Conservation (phyloP, 2,329 filamentous ascomycete genomes). For the Pseudopyrenochaeta lycopersici region DNA sequence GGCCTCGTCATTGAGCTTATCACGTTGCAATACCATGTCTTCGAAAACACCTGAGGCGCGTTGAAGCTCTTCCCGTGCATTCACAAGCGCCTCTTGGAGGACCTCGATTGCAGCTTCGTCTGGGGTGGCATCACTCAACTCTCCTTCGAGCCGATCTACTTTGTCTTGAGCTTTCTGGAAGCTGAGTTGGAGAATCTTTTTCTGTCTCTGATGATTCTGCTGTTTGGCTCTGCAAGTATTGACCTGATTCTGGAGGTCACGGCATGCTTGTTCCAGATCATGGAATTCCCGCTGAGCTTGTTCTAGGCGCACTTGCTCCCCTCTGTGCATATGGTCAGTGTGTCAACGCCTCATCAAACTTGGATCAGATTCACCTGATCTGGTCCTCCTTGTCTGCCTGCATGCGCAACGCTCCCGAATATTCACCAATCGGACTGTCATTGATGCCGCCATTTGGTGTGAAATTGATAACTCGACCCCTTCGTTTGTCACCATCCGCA, state of each 20-base stretch:
- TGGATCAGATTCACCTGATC: constrained; percentile 63
- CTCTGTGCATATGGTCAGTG: constrained; percentile 23
- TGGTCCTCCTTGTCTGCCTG: constrained; percentile 77
- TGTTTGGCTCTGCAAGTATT: constrained; percentile 61
- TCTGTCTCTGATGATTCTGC: constrained; percentile 58
- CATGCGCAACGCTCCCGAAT: constrained; percentile 72
- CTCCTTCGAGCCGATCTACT: constrained; percentile 73
- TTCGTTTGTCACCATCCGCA: constrained; percentile 68
- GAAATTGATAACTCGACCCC: constrained; percentile 60
- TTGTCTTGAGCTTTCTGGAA: constrained; percentile 69
- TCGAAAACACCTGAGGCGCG: constrained; percentile 53
- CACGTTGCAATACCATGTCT: constrained; percentile 58
- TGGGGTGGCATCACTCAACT: constrained; percentile 64
- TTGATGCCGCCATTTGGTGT: constrained; percentile 57
- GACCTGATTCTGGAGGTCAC: constrained; percentile 50
- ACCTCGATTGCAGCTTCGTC: constrained; percentile 66
- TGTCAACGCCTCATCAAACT: too few relatives aligned
- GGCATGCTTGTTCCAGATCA: constrained; percentile 42
- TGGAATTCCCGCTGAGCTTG: constrained; percentile 58
- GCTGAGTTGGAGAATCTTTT: constrained; percentile 62
- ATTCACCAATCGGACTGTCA: constrained; percentile 63
- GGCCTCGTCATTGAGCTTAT: constrained; percentile 51
- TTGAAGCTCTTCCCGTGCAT: constrained; percentile 59
- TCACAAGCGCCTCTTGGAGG: constrained; percentile 61
- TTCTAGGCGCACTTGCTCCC: constrained; percentile 58